These are phyloP conservation scores for Fusarium chaquense DNA, from an alignment of 2,329 filamentous ascomycete genomes.

Conservation along the genomic window DNA sequence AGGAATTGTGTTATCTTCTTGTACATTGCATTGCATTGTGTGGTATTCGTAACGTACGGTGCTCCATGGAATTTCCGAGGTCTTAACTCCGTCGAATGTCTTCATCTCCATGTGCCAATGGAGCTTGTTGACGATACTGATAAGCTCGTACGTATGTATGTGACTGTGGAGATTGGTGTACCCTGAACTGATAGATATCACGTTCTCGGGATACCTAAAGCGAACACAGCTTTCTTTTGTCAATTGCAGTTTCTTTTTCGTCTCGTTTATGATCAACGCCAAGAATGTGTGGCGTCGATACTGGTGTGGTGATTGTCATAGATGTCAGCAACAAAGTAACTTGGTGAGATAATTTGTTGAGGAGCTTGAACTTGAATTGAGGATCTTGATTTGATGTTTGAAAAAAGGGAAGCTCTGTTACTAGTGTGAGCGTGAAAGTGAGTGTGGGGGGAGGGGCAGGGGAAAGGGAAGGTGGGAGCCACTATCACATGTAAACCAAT, in stretches of 20 bases:
- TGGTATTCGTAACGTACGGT: not conserved
- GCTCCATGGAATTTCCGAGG: not conserved
- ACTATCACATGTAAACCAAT: constrained; percentile 49
- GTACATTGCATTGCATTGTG: constrained; percentile 17
- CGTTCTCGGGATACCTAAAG: constrained; percentile 18
- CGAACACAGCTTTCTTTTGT: constrained; percentile 3
- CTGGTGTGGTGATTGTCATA: constrained; percentile 12
- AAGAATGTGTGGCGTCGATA: constrained; percentile 29
- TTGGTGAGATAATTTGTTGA: constrained; percentile 29
- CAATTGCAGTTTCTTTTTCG: not conserved
- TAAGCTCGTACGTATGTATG: constrained; percentile 3
- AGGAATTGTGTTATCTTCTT: constrained; percentile 10
- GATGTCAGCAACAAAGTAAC: constrained; percentile 4
- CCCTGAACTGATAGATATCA: constrained; percentile 17
- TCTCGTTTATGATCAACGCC: constrained; percentile 22
- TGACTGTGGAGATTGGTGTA: constrained; percentile 3
- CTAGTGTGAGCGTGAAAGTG: not conserved
- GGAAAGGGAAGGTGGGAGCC: constrained; percentile 19
- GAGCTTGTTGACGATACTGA: constrained; percentile 1
- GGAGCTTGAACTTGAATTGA: constrained; percentile 21
- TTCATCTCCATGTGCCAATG: constrained; percentile 21
- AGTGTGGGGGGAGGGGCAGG: constrained; percentile 22
- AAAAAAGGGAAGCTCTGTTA: constrained; percentile 16
- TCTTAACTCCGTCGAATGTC: not conserved
- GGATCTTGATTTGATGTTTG: constrained; percentile 24